Evolutionary conservation across 371 early-diverging fungal species (phyloP).

Genomic region (Mucor circinelloides): DNA sequence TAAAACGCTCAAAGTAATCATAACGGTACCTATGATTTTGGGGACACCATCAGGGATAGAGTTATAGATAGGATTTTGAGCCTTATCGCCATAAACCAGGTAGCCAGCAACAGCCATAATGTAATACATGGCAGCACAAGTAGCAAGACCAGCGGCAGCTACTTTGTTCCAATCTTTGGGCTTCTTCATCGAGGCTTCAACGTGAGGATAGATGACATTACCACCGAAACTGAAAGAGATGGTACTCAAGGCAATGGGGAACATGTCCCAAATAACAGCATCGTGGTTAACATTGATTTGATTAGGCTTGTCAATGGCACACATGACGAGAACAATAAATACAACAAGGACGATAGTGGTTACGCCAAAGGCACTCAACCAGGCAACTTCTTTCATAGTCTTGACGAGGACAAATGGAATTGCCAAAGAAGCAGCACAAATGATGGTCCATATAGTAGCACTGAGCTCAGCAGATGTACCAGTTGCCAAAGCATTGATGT

Average conservation of each 20-base stretch:
- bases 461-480: constrained; percentile 44
- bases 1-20: constrained; percentile 79
- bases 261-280: constrained; percentile 51
- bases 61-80: constrained; percentile 73
- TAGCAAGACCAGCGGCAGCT: constrained; percentile 64
- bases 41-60: constrained; percentile 70
- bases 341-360: constrained; percentile 52
- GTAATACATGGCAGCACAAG: constrained; percentile 77
- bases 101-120: constrained; percentile 80
- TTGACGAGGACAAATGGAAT: constrained; percentile 61
- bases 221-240: constrained; percentile 84
- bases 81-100: constrained; percentile 73
- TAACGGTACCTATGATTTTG: constrained; percentile 55
- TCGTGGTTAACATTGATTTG: constrained; percentile 39
- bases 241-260: constrained; percentile 63
- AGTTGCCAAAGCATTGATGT: constrained; percentile 37
- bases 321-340: constrained; percentile 46
- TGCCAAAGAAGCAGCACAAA: constrained; percentile 56
- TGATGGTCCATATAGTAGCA: constrained; percentile 60
- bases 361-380: constrained; percentile 65
- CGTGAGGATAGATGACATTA: constrained; percentile 81
- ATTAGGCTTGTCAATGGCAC: constrained; percentile 35
- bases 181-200: constrained; percentile 83
- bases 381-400: constrained; percentile 63
- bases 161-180: constrained; percentile 78